Evolutionary conservation across 2,329 filamentous ascomycete genomes (phyloP), one percentile per base, ranked within the genome.

Genomic region (Dothistroma septosporum): DNA sequence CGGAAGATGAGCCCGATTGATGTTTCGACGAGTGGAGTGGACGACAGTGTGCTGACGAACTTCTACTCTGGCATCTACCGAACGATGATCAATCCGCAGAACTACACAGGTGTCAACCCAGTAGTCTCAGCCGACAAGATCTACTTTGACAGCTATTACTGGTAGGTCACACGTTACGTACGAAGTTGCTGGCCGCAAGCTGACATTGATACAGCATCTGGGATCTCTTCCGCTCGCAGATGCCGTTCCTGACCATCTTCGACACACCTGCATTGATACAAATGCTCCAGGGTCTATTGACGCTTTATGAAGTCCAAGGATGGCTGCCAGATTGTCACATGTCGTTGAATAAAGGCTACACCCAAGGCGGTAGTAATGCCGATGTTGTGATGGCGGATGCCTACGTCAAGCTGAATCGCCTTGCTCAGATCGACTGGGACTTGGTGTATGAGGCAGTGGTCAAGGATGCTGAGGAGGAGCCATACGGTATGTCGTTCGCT

Each of bases 261-360:
- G 83, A 88, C 58, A 87, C 87, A 0, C 72, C 69, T 0, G 79
- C 82, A 2, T 85, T 89, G 68, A 85, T 87, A 68, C 86, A 88
- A 67, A 82, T 86, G 60, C 80, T 90, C 48, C 80, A 87, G 14
- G 88, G 86, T 1, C 76, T 89, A 52, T 82, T 91, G 58, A 87
- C 89, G 64, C 83, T 88, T 62, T 90, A 58, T 81, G 89, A 66
- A 80, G 81, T 89, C 61, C 81, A 87, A 65, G 89, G 89, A 0
- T 90, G 85, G 77, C 76, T 92, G 5, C 89, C 89, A 0, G 89
- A 92, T 66, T 91, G 88, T 64, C 83, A 87, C 37, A 91, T 91
- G 65, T 61, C 65, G 86, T 85, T 82, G 21, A 66, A 63, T 76
- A 90, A 89, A 63, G 88, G 88, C 10, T 83, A 84, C 16, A 83